Evolutionary conservation across 2,329 filamentous ascomycete genomes (phyloP).

Genomic region (Xylariomycetidae sp.): DNA sequence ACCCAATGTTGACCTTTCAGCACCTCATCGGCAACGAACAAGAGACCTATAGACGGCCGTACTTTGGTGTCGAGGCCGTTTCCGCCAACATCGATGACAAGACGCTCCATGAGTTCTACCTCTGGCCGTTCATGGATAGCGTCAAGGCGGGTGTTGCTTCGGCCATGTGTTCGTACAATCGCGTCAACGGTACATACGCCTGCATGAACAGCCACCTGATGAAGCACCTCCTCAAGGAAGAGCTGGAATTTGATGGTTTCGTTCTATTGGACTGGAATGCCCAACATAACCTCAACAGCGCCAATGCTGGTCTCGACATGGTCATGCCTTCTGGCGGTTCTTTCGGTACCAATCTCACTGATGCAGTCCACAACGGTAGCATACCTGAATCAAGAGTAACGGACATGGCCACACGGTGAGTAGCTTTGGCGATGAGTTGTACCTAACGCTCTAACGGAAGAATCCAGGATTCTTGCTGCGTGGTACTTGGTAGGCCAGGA

Average conservation of each 20-base stretch:
- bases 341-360: slow-evolving; percentile 61
- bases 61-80: slow-evolving; percentile 43
- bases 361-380: slow-evolving; percentile 72
- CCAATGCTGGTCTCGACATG: slow-evolving; percentile 61
- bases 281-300: slow-evolving; percentile 52
- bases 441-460: slow-evolving; percentile 42
- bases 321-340: slow-evolving; percentile 55
- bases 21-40: slow-evolving; percentile 59
- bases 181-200: slow-evolving; percentile 66
- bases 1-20: slow-evolving; percentile 23
- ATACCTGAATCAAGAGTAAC: slow-evolving; percentile 64
- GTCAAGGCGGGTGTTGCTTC: slow-evolving; percentile 50
- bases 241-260: slow-evolving; percentile 59
- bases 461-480: slow-evolving; percentile 52
- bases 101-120: slow-evolving; percentile 59
- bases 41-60: slow-evolving; percentile 41
- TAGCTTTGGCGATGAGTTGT: slow-evolving; percentile 12
- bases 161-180: slow-evolving; percentile 66
- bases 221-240: slow-evolving; percentile 59
- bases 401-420: slow-evolving; percentile 69
- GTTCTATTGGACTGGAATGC: slow-evolving; percentile 65
- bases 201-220: slow-evolving; percentile 67
- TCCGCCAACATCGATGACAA: slow-evolving; percentile 60
- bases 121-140: slow-evolving; percentile 60
- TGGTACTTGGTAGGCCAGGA: slow-evolving; percentile 54